These are phyloP conservation scores for Cutaneotrichosporon sp. DNA, from an alignment of 1,284 basidiomycete species.

Conservation along the genomic window DNA sequence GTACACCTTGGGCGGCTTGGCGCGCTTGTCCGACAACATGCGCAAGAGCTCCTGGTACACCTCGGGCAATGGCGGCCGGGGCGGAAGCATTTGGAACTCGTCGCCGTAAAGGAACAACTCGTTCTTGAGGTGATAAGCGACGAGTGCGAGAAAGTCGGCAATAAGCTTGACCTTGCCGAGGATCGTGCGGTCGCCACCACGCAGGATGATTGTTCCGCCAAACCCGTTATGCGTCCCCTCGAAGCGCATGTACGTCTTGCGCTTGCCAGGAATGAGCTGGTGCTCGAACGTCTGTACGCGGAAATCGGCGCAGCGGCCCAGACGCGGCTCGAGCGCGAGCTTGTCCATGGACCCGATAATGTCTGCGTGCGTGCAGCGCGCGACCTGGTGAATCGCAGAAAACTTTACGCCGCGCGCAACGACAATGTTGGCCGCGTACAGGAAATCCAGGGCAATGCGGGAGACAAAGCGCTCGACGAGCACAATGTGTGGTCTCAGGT, in stretches of 20 bases:
- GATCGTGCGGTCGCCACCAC: conserved; percentile 78
- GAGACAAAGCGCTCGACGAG: conserved; percentile 90
- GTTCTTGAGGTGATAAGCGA: conserved; percentile 78
- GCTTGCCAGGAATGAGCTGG: conserved; percentile 75
- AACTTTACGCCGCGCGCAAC: conserved; percentile 87
- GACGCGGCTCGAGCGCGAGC: conserved; percentile 77
- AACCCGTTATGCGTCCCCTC: conserved; percentile 87
- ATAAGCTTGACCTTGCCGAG: conserved; percentile 85
- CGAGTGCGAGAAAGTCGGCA: conserved; percentile 82
- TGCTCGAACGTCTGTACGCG: conserved; percentile 92
- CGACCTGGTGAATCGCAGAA: conserved; percentile 78
- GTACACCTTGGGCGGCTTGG: neutral
- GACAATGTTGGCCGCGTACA: conserved; percentile 79
- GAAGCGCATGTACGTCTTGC: conserved; percentile 97
- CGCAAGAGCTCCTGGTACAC: conserved; percentile 37
- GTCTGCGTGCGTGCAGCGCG: conserved; percentile 91
- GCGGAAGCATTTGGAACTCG: conserved; percentile 74
- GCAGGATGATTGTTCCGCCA: conserved; percentile 87
- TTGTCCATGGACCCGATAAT: conserved; percentile 94
- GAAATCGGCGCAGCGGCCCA: conserved; percentile 86
- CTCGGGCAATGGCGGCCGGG: conserved; percentile 27
- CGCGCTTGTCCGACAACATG: conserved; percentile 18
- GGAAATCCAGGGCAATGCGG: conserved; percentile 81
- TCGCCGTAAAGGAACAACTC: conserved; percentile 95
- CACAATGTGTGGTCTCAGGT: conserved; percentile 85